A percentile compares a stretch with the other conserved stretches of the same genome.
These are phyloP conservation scores for Tylopilus orsonianus DNA, from an alignment of 1,284 basidiomycete genomes.

Conservation along the genomic window DNA sequence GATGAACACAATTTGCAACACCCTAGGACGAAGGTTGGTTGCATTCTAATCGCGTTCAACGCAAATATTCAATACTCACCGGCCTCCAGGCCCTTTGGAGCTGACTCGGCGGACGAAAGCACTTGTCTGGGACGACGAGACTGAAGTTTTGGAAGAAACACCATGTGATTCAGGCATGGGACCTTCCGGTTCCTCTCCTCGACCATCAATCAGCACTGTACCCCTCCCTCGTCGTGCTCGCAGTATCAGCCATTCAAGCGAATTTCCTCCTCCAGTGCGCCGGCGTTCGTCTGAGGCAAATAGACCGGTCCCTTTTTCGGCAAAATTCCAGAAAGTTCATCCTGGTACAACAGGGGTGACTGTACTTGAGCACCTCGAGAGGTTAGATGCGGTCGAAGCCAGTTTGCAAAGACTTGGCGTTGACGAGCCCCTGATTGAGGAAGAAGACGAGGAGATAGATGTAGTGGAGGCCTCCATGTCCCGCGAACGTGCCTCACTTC, in stretches of 20 bases:
- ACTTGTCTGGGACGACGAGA: slow-evolving; percentile 81
- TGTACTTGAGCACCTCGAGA: slow-evolving; percentile 78
- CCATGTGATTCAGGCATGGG: slow-evolving; percentile 32
- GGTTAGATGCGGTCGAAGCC: slow-evolving; percentile 77
- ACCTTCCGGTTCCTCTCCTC: slow-evolving; percentile 50
- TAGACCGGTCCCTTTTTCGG: slow-evolving; percentile 76
- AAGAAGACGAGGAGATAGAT: slow-evolving; percentile 50
- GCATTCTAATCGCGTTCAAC: slow-evolving; percentile 51
- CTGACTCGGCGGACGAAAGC: slow-evolving; percentile 76
- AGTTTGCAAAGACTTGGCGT: slow-evolving; percentile 68
- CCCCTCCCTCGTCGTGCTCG: slow-evolving; percentile 58
- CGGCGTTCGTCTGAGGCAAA: slow-evolving; percentile 62
- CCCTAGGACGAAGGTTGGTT: slow-evolving; percentile 34
- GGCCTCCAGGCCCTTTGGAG: slow-evolving; percentile 69
- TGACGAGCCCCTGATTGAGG: slow-evolving; percentile 50
- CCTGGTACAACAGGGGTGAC: slow-evolving; percentile 78
- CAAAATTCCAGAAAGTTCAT: slow-evolving; percentile 75
- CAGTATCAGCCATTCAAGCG: slow-evolving; percentile 57
- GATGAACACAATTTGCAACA: slow-evolving; percentile 3
- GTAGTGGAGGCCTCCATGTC: slow-evolving; percentile 49
- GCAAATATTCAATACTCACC: slow-evolving; percentile 12
- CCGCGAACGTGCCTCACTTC: slow-evolving; percentile 24
- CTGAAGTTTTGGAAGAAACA: slow-evolving; percentile 69
- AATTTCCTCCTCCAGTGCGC: slow-evolving; percentile 72
- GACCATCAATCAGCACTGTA: slow-evolving; percentile 59